Base-by-base conservation (phyloP, 1,284 basidiomycete species). In the Trichosporon inkin region DNA sequence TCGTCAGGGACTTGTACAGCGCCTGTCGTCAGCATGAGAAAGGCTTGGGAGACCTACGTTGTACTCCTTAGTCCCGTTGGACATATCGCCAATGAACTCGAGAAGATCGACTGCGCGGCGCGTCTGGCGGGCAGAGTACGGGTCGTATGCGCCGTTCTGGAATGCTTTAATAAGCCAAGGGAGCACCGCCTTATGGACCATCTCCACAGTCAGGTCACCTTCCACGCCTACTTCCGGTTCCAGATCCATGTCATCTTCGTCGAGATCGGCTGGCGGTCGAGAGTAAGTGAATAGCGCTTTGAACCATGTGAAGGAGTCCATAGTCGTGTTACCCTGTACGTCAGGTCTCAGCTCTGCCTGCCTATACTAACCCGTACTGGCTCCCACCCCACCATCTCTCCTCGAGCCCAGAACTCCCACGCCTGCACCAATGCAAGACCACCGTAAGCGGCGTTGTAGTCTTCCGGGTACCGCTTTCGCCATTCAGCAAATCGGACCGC, bases 401-500 rank as follows among this genome's bases (percentile, higher is more conserved):
- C 80, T 56, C 92, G 82, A 19, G 86, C 86, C 92, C 92, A 97
- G 75, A 95, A 96, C 78, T 96, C 93, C 93, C 94, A 97, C 38
- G 90, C 90, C 60, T 88, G 88, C 0, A 95, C 87, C 58, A 95
- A 83, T 0, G 88, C 90, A 49, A 96, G 80, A 3, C 91, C 90
- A 53, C 92, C 93, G 84, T 89, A 97, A 4, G 93, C 93, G 52
- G 88, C 86, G 2, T 83, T 80, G 78, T 96, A 97, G 63, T 86
- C 91, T 62, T 97, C 92, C 11, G 81, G 80, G 68, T 88, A 92
- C 63, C 80, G 81, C 56, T 83, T 80, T 51, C 90, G 82, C 93
- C 93, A 97, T 51, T 84, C 83, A 8, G 83, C 84, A 78, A 95
- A 97, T 77, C 88, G 83, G 63, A 81, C 79, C 2, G 80, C 82